Conservation (phyloP, 306 rosid genomes). For the Prunus dulcis region DNA sequence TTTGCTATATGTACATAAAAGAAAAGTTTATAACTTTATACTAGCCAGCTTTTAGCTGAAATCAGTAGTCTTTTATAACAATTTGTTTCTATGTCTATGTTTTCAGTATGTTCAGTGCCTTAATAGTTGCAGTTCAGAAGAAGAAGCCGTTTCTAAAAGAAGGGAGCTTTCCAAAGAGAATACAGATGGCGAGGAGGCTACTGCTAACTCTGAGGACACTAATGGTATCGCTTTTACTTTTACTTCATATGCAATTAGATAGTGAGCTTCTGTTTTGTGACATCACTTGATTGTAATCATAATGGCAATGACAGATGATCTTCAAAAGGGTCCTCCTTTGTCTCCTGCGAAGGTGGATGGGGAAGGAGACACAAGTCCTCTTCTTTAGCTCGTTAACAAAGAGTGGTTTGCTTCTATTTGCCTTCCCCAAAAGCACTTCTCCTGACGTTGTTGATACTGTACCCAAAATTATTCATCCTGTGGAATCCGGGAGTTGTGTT, state of each 20-base stretch:
- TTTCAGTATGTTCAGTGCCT: constrained; percentile 45
- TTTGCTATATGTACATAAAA: background rate
- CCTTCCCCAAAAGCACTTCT: constrained; percentile 32
- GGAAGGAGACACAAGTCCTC: constrained; percentile 28
- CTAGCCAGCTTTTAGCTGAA: background rate
- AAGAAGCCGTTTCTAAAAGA: constrained; percentile 40
- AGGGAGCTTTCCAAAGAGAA: constrained; percentile 38
- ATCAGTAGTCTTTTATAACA: background rate
- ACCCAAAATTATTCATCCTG: constrained; percentile 45
- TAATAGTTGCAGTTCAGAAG: constrained; percentile 18
- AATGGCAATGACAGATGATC: constrained; percentile 36
- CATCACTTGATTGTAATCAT: constrained; percentile 14
- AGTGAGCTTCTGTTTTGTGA: constrained; percentile 13
- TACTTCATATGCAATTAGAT: background rate
- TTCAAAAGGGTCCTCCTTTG: constrained; percentile 16
- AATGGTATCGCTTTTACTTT: constrained; percentile 7
- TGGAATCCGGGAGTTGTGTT: constrained; percentile 43
- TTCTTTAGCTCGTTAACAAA: constrained; percentile 76
- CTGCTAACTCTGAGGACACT: constrained; percentile 21
- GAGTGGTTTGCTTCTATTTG: constrained; percentile 78
- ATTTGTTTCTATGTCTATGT: constrained; percentile 12
- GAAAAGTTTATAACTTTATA: background rate
- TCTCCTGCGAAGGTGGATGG: constrained; percentile 33
- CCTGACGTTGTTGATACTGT: constrained; percentile 52
- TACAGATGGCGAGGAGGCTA: constrained; percentile 27